These are phyloP conservation scores for Zygosaccharomyces gambellarensis DNA, from an alignment of 805 yeast species.

Conservation along the genomic window DNA sequence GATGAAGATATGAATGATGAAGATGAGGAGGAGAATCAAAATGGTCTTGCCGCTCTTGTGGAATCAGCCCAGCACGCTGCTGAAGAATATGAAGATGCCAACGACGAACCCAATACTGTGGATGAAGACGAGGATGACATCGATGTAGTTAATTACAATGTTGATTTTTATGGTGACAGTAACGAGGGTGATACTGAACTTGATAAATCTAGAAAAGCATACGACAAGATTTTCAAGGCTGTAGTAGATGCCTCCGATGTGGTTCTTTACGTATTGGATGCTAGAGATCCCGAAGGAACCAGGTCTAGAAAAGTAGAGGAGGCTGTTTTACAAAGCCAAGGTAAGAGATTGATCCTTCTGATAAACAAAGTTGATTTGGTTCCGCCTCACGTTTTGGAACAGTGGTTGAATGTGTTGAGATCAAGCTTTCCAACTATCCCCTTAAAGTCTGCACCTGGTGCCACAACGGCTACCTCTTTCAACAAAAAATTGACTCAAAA, in stretches of 20 bases:
- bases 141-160: slow-evolving; percentile 49
- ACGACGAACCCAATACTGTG: slow-evolving; percentile 42
- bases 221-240: slow-evolving; percentile 87
- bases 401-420: slow-evolving; percentile 78
- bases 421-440: slow-evolving; percentile 90
- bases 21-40: slow-evolving; percentile 42
- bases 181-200: slow-evolving; percentile 45
- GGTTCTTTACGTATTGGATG: slow-evolving; percentile 87
- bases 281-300: slow-evolving; percentile 95
- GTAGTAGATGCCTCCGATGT: slow-evolving; percentile 93
- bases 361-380: slow-evolving; percentile 90
- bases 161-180: slow-evolving; percentile 41
- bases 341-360: slow-evolving; percentile 76
- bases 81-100: slow-evolving; percentile 48
- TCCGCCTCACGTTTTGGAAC: slow-evolving; percentile 76
- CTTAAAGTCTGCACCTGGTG: slow-evolving; percentile 71
- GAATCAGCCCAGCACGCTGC: slow-evolving; percentile 92
- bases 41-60: slow-evolving; percentile 74
- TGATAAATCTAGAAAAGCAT: slow-evolving; percentile 82
- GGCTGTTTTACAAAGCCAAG: slow-evolving; percentile 70
- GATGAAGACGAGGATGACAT: slow-evolving; percentile 43
- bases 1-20: slow-evolving; percentile 38
- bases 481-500: slow-evolving; percentile 69
- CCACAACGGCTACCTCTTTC: slow-evolving; percentile 62
- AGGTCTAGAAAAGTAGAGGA: slow-evolving; percentile 89